phyloP scores from a whole-genome alignment of 148 eudicot genomes.

The Cornus kousa region DNA sequence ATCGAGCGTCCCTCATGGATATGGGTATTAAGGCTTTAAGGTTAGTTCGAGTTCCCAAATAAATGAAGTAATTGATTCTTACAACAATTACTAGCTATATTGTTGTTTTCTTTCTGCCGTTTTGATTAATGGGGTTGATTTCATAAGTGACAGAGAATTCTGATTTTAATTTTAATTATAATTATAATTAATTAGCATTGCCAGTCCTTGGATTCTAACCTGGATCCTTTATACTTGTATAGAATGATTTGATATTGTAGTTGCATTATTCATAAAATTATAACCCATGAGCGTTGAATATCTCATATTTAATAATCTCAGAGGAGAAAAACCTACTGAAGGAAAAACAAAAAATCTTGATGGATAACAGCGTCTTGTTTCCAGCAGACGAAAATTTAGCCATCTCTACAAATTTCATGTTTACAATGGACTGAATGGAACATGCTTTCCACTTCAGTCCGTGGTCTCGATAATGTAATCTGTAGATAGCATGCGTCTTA shows the following conservation, averaged over 20 bases:
- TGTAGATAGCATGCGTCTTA: neutral
- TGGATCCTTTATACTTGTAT: neutral
- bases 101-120: neutral
- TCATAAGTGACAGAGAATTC: neutral
- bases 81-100: neutral
- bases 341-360: too few relatives aligned
- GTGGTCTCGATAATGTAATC: neutral
- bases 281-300: neutral
- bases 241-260: conserved; percentile 1
- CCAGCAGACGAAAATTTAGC: neutral
- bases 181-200: too few relatives aligned
- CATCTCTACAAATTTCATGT: neutral
- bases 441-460: conserved; percentile 7
- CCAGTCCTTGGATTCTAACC: neutral
- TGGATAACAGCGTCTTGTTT: neutral
- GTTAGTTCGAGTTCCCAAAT: conserved; percentile 34
- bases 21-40: conserved; percentile 91
- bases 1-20: conserved; percentile 68
- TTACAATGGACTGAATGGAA: neutral
- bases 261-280: neutral
- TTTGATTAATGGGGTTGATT: neutral
- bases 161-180: neutral
- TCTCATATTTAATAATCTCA: neutral
- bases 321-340: neutral
- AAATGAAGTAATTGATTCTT: conserved; percentile 1